Percentiles rank a stretch among this genome's conserved stretches.
Conservation (phyloP, 441 rosid species). For the Pelargonium australe region DNA sequence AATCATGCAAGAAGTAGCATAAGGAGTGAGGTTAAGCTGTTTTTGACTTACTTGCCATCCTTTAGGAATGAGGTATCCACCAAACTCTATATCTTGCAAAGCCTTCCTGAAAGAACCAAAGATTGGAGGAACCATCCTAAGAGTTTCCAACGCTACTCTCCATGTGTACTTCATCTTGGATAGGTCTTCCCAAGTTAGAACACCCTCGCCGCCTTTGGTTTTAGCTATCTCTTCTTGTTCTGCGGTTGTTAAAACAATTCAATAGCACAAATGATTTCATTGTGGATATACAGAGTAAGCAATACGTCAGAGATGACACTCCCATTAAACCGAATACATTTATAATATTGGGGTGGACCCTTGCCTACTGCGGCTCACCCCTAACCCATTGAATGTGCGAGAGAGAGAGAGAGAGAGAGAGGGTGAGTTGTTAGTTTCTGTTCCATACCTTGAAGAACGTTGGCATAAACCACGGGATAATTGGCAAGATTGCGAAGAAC, state of each 20-base stretch:
- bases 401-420: no score
- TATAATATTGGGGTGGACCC: no score
- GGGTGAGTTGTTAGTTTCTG: no score
- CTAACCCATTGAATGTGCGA: no score
- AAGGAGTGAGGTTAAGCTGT: not conserved
- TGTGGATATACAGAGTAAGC: no score
- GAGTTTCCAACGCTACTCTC: slow-evolving; percentile 51
- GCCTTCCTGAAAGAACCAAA: slow-evolving; percentile 42
- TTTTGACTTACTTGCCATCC: slow-evolving; percentile 43
- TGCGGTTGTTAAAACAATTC: slow-evolving; percentile 12
- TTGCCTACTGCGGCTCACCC: no score
- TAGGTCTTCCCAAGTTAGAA: slow-evolving; percentile 45
- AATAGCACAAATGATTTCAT: no score
- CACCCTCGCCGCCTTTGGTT: slow-evolving; percentile 20
- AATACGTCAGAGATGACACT: no score
- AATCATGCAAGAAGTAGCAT: no score
- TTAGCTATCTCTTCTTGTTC: slow-evolving; percentile 45
- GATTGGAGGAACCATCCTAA: slow-evolving; percentile 35
- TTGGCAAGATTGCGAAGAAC: slow-evolving; percentile 34
- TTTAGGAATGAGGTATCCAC: slow-evolving; percentile 41
- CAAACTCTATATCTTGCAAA: slow-evolving; percentile 32
- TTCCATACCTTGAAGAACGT: slow-evolving; percentile 40
- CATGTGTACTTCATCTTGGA: slow-evolving; percentile 53
- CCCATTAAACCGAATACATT: no score
- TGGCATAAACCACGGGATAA: slow-evolving; percentile 31